phyloP scores from a whole-genome alignment of 1,139 yeast species.

The Meyerozyma elateridarum region DNA sequence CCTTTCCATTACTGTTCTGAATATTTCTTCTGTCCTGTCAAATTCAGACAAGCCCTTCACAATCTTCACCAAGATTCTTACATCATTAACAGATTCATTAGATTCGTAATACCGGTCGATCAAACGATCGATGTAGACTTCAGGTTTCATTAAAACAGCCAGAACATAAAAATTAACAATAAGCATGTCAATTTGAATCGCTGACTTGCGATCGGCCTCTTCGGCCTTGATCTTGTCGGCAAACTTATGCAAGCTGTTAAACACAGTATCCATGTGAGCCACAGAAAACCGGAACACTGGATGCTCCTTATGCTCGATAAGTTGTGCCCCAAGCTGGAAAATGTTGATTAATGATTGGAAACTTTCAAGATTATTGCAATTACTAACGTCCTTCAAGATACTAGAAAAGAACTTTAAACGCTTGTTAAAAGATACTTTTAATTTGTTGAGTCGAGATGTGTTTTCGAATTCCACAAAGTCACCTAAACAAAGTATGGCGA shows the following conservation, averaged over 20 bases:
- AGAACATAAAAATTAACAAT: slow-evolving; percentile 39
- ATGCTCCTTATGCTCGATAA: slow-evolving; percentile 24
- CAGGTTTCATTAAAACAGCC: slow-evolving; percentile 38
- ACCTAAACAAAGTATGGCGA: slow-evolving; percentile 29
- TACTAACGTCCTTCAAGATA: slow-evolving; percentile 31
- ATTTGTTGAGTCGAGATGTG: slow-evolving; percentile 24
- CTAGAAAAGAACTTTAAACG: slow-evolving; percentile 29
- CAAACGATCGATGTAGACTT: slow-evolving; percentile 24
- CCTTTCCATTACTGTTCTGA: slow-evolving; percentile 19
- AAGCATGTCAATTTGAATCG: slow-evolving; percentile 22
- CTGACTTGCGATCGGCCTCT: slow-evolving; percentile 6
- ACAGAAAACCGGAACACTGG: slow-evolving; percentile 42
- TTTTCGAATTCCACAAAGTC: slow-evolving; percentile 32
- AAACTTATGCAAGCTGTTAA: slow-evolving; percentile 21
- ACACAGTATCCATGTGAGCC: slow-evolving; percentile 34
- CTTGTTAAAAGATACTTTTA: slow-evolving; percentile 32
- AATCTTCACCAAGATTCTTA: slow-evolving; percentile 33
- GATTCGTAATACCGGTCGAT: slow-evolving; percentile 22
- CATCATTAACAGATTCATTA: slow-evolving; percentile 27
- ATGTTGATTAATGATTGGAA: slow-evolving; percentile 41
- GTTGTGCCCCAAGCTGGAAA: slow-evolving; percentile 39
- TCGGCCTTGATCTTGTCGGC: slow-evolving; percentile 8
- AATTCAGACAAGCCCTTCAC: slow-evolving; percentile 33
- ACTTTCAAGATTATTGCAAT: slow-evolving; percentile 36
- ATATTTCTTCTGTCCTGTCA: slow-evolving; percentile 21